Evolutionary conservation across 129 eudicot genomes (phyloP).

Genomic region (Lonicera japonica): DNA sequence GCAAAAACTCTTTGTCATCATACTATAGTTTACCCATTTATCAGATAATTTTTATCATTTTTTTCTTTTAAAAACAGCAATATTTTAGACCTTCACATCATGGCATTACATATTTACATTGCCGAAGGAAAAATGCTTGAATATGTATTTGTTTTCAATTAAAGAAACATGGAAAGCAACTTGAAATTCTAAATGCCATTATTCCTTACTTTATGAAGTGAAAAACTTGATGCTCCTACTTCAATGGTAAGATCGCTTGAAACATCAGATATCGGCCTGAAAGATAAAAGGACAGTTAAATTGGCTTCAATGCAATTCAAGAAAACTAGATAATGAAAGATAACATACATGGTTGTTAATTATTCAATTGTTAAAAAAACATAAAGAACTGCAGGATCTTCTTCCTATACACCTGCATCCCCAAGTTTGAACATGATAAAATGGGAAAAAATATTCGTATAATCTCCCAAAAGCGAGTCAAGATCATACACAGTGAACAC

Average conservation of each 20-base stretch:
- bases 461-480: too few species aligned
- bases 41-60: too few species aligned
- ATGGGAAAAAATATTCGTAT: too few species aligned
- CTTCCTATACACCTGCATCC: slow-evolving; percentile 1
- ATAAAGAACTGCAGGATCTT: not conserved
- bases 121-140: not conserved
- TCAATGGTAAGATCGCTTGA: slow-evolving; percentile 90
- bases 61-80: too few species aligned
- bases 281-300: not conserved
- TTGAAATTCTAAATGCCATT: not conserved
- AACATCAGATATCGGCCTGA: slow-evolving; percentile 99
- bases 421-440: not conserved
- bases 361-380: not conserved
- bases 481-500: not conserved
- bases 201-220: slow-evolving; percentile 82
- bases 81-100: too few species aligned
- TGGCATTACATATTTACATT: not conserved
- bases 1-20: slow-evolving; percentile 10
- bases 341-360: slow-evolving; percentile 20
- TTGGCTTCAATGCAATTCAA: not conserved
- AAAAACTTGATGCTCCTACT: slow-evolving; percentile 70
- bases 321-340: not conserved
- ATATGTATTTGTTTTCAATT: not conserved
- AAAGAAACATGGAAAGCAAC: not conserved
- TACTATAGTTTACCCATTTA: not conserved